Conservation (phyloP, 495 filamentous ascomycete species). For the Aspergillus cristatus region DNA sequence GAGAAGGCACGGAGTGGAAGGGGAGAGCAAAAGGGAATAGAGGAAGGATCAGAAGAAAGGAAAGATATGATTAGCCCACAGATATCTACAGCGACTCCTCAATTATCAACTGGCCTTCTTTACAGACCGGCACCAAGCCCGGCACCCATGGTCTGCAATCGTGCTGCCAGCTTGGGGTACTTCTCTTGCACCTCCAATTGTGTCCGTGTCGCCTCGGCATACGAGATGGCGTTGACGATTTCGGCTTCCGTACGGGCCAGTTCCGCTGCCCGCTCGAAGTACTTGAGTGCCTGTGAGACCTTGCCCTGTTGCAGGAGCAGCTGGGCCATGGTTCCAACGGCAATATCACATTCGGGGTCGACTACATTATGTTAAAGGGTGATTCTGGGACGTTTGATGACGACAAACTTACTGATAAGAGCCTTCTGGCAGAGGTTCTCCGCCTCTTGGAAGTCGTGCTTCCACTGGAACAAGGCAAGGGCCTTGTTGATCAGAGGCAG, state of each 20-base stretch:
- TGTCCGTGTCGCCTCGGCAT: conserved; percentile 93
- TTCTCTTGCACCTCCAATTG: conserved; percentile 97
- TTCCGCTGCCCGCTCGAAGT: conserved; percentile 94
- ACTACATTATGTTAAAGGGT: conserved; percentile 46
- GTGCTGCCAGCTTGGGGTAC: conserved; percentile 85
- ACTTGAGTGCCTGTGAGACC: conserved; percentile 88
- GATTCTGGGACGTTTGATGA: background rate
- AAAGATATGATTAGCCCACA: background rate
- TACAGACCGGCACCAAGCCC: conserved; percentile 32
- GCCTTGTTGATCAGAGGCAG: conserved; percentile 98
- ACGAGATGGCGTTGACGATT: conserved; percentile 91
- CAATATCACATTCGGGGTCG: conserved; percentile 97
- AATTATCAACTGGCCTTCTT: no score
- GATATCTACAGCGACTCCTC: no score
- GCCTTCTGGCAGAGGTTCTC: conserved; percentile 97
- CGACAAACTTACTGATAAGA: conserved; percentile 71
- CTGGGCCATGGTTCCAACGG: conserved; percentile 98
- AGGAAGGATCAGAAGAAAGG: conserved; percentile 1
- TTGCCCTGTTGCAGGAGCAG: conserved; percentile 97
- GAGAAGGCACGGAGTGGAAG: conserved; percentile 7
- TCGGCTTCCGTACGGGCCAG: conserved; percentile 93
- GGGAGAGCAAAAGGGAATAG: conserved; percentile 8
- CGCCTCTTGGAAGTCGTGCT: conserved; percentile 88
- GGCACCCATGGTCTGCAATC: conserved; percentile 67
- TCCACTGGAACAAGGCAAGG: conserved; percentile 93